These are phyloP conservation scores for Cladorrhinum samala DNA, from an alignment of 495 filamentous ascomycete species.

Conservation along the genomic window DNA sequence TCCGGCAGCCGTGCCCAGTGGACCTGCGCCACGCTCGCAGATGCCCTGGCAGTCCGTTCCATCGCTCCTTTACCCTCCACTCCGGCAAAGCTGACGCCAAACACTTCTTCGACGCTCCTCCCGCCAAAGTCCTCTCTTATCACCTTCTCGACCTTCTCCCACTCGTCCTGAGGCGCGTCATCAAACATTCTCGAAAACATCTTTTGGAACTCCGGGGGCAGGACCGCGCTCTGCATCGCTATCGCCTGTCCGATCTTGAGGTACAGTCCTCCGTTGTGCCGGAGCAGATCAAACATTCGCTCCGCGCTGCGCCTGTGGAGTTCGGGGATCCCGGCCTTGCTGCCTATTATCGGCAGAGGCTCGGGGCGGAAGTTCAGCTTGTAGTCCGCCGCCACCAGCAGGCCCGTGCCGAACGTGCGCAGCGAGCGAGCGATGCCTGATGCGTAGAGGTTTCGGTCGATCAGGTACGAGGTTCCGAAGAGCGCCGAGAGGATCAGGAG, in stretches of 20 bases:
- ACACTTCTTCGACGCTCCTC: constrained; percentile 74
- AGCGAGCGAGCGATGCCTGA: constrained; percentile 71
- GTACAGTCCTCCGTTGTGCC: constrained; percentile 86
- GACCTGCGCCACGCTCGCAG: constrained; percentile 90
- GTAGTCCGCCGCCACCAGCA: constrained; percentile 86
- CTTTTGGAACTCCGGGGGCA: constrained; percentile 87
- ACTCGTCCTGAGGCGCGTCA: constrained; percentile 91
- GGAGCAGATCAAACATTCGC: constrained; percentile 69
- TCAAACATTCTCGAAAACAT: constrained; percentile 98
- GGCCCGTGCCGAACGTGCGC: constrained; percentile 70
- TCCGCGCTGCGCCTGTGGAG: constrained; percentile 79
- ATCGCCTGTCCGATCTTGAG: constrained; percentile 98
- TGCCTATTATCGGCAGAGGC: constrained; percentile 45
- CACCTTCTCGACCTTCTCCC: constrained; percentile 80
- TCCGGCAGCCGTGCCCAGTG: constrained; percentile 85
- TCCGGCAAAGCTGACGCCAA: constrained; percentile 73
- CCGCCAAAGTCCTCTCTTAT: constrained; percentile 83
- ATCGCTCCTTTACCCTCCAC: constrained; percentile 65
- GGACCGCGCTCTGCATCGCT: constrained; percentile 91
- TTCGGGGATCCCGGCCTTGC: constrained; percentile 58
- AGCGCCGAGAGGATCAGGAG: constrained; percentile 57
- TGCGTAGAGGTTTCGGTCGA: constrained; percentile 71
- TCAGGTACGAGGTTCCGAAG: constrained; percentile 53
- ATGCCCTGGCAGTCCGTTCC: constrained; percentile 80
- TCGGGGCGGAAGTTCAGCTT: constrained; percentile 89